Conservation (phyloP, 139 green algal genomes). For the Tetratostichococcus sp. region DNA sequence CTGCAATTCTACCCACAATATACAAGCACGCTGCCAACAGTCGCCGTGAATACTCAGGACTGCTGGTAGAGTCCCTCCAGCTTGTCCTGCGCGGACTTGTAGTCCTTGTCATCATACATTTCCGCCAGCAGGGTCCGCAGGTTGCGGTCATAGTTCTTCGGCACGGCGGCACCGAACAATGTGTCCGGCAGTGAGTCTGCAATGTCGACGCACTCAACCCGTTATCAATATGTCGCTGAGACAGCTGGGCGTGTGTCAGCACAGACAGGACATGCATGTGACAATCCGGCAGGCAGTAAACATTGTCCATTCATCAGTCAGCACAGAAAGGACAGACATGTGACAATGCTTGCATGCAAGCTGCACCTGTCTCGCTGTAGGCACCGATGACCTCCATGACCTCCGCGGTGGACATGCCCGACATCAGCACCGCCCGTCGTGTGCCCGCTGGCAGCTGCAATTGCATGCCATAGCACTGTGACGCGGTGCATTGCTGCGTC, state of each 20-base stretch:
- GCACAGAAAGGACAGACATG: too few relatives aligned
- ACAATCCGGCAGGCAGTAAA: too few relatives aligned
- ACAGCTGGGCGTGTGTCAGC: too few relatives aligned
- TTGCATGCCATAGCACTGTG: background rate
- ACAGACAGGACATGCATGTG: too few relatives aligned
- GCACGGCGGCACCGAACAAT: slow-evolving; percentile 4
- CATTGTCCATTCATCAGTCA: too few relatives aligned
- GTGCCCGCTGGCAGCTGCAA: background rate
- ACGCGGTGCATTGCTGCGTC: too few relatives aligned
- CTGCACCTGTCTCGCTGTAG: slow-evolving; percentile 5
- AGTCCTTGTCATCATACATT: slow-evolving; percentile 8
- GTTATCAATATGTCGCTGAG: too few relatives aligned
- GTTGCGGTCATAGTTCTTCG: slow-evolving; percentile 10
- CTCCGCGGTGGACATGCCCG: slow-evolving; percentile 7
- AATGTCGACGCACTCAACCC: too few relatives aligned
- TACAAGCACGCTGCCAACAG: too few relatives aligned
- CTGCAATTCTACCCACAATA: too few relatives aligned
- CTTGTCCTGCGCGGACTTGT: background rate
- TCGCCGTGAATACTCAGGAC: background rate
- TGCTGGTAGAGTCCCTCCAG: background rate
- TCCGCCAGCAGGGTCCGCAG: slow-evolving; percentile 1
- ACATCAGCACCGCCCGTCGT: slow-evolving; percentile 4
- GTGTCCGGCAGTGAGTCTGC: background rate
- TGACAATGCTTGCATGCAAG: too few relatives aligned
- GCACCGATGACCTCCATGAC: slow-evolving; percentile 16